Evolutionary conservation across 1,284 basidiomycete genomes (phyloP), one percentile per base, ranked within the genome.

Genomic region (Microbotryomycetes sp.): DNA sequence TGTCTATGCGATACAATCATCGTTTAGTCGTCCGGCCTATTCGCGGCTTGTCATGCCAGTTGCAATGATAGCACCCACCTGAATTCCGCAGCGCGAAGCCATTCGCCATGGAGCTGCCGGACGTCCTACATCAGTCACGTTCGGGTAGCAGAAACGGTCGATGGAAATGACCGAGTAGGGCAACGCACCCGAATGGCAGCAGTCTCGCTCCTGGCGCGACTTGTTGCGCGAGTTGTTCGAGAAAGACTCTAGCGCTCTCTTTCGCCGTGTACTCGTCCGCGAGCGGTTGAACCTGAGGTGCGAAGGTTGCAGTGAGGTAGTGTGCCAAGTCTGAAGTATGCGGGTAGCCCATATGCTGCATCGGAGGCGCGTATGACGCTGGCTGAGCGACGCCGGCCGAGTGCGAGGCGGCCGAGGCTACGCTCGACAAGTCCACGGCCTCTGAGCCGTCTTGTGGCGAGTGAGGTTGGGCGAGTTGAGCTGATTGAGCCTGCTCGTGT

Each of bases 1-100:
- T 97, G 77, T 97, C 94, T 92, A n/a, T n/a, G 73, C 51, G 15
- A 21, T 26, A 30, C 9, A 51, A 26, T 9, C 5, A 16, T 2
- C 15, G 30, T 3, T n/a, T 11, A 26, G 52, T 51, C 31, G 52
- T 47, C 50, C 11, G 35, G 45, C n/a, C 18, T 30, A n/a, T 13
- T 18, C 47, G 35, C 59, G n/a, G 48, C 57, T 27, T 24, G 21
- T 51, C 24, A 18, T 27, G 21, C 23, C 45, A 16, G 23, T 5
- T 11, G 2, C n/a, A n/a, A 13, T 2, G 18, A 45, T 47, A 45
- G 30, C 23, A 77, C 85, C 73, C 67, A 89, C 91, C 92, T 64
- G 91, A 97, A 78, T 97, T 94, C 69, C 89, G 82, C 72, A 97
- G 82, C 72, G 90, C 92, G 78, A 91, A 94, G 72, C 87, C 91